A percentile compares a stretch with the other conserved stretches of the same genome.
Evolutionary conservation across 208 protist genomes (phyloP).

Genomic region (Trichomonas gallinae): DNA sequence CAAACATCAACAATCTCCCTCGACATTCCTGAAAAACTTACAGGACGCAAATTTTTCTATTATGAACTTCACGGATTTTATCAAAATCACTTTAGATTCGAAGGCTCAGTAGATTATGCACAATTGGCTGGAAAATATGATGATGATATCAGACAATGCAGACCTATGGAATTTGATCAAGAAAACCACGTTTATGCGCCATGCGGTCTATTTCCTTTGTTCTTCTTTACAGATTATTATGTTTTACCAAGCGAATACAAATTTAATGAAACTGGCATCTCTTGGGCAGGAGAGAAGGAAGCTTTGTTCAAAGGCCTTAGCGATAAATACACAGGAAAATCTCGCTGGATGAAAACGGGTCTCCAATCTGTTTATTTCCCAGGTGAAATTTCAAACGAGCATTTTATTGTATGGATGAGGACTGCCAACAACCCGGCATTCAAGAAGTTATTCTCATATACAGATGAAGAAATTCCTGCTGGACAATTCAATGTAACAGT

Average conservation of each 20-base stretch:
- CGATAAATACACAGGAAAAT: not conserved
- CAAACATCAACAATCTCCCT: not conserved
- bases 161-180: not conserved
- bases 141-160: not conserved
- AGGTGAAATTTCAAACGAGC: not conserved
- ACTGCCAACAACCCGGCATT: not conserved
- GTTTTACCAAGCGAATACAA: not conserved
- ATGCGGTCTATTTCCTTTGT: not conserved
- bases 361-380: not conserved
- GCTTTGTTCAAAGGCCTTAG: not conserved
- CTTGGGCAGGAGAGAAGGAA: not conserved
- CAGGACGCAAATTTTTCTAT: not conserved
- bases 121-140: not conserved
- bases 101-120: not conserved
- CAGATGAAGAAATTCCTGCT: not conserved
- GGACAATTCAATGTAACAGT: not conserved
- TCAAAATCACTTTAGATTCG: not conserved
- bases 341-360: not conserved
- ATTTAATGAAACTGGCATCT: not conserved
- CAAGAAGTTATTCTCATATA: not conserved
- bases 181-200: not conserved
- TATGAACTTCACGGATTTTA: not conserved
- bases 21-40: not conserved
- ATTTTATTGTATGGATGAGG: not conserved
- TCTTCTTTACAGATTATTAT: not conserved